Evolutionary conservation across 192 early-diverging fungal species (phyloP), one percentile per base, ranked within the genome.

Genomic region (Backusella westeae): DNA sequence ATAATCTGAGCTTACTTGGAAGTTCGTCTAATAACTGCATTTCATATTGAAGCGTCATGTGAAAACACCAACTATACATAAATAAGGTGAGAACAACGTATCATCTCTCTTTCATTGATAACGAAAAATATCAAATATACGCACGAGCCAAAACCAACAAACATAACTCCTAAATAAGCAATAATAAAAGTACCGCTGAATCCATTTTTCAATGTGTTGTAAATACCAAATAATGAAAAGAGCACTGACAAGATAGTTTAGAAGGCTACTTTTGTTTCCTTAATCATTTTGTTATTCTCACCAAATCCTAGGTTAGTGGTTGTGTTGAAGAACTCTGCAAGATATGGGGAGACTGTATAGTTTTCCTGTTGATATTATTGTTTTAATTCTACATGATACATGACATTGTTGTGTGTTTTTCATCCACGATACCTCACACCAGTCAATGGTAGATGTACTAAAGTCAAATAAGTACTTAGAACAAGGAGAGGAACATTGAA

Each of bases 261-360:
- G 38, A n/a, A 34, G 26, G 10, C 38, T 12, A 0, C 10, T 26
- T 23, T n/a, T 49, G 17, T 49, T 63, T 63, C 23, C 3, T 75
- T 2, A 59, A 23, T 4, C 7, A 63, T 68, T 32, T 34, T 15
- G 10, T 38, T 26, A 34, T 35, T 67, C 75, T 80, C 77, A 77
- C 82, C 78, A 78, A 91, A 95, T 67, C 80, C 84, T 34, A 92
- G 67, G 77, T 95, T 95, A 26, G 91, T 90, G 29, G 82, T 78
- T 17, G 92, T 90, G 80, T 95, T 95, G 82, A 91, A 91, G 72
- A 90, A 93, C 83, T 96, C 94, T 68, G 93, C 92, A 75, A 95
- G 83, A 77, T 91, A 93, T 69, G 82, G 81, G 69, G 86, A 87
- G 4, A 89, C 85, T 23, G 83, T 86, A 52, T 95, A 93, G 86